A percentile compares a stretch with the other conserved stretches of the same genome.
Conservation (phyloP, 306 rosid species). For the Vigna trinervia region DNA sequence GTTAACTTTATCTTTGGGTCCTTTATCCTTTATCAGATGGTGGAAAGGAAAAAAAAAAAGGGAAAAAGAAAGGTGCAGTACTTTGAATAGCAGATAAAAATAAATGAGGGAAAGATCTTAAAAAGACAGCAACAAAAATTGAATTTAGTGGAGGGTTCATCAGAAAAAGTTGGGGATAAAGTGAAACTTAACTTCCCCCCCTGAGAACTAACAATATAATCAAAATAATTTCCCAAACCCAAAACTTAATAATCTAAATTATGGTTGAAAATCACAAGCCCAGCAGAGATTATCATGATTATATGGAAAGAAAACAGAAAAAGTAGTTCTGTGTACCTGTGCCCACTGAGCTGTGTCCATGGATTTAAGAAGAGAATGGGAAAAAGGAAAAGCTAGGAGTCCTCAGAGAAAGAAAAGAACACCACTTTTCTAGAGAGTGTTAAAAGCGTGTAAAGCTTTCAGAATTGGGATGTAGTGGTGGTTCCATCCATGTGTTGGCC, state of each 20-base stretch:
- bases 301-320: slow-evolving; percentile 51
- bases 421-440: slow-evolving; percentile 62
- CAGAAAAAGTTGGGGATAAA: slow-evolving; percentile 49
- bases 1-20: slow-evolving; percentile 48
- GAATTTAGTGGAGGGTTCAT: slow-evolving; percentile 55
- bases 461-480: slow-evolving; percentile 57
- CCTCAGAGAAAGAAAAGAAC: slow-evolving; percentile 61
- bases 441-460: slow-evolving; percentile 60
- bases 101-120: slow-evolving; percentile 51
- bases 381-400: slow-evolving; percentile 65
- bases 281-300: slow-evolving; percentile 55
- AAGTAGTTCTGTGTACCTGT: slow-evolving; percentile 71
- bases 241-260: slow-evolving; percentile 38
- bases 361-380: slow-evolving; percentile 60
- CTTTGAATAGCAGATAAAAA: slow-evolving; percentile 51
- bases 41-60: slow-evolving; percentile 37
- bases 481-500: slow-evolving; percentile 77
- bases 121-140: slow-evolving; percentile 53
- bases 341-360: slow-evolving; percentile 99
- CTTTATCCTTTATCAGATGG: slow-evolving; percentile 62
- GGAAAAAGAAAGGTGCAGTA: slow-evolving; percentile 59
- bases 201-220: slow-evolving; percentile 49
- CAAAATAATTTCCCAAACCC: slow-evolving; percentile 40
- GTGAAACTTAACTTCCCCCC: slow-evolving; percentile 27
- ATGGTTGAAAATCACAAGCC: slow-evolving; percentile 50